These are phyloP conservation scores for Polychaeton citri DNA, from an alignment of 2,329 filamentous ascomycete genomes.

Conservation along the genomic window DNA sequence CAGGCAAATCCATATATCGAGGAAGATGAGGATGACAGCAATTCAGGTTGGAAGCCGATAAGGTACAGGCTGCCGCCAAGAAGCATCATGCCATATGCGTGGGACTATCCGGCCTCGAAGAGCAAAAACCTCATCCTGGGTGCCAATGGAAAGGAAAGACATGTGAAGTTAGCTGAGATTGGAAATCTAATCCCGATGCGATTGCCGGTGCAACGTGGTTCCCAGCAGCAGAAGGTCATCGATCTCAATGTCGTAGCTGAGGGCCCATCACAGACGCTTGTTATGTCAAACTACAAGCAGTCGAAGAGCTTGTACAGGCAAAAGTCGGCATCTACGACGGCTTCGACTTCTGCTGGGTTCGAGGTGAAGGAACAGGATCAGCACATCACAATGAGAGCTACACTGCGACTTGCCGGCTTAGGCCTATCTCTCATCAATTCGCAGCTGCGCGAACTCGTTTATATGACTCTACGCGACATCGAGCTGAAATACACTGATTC, in stretches of 20 bases:
- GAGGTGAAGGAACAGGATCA: constrained; percentile 90
- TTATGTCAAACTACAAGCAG: constrained; percentile 83
- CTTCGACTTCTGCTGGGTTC: constrained; percentile 57
- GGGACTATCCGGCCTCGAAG: constrained; percentile 98
- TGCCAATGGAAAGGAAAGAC: constrained; percentile 66
- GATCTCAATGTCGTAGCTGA: constrained; percentile 94
- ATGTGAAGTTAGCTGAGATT: constrained; percentile 92
- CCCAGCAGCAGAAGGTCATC: constrained; percentile 65
- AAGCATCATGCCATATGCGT: constrained; percentile 98
- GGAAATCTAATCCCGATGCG: constrained; percentile 94
- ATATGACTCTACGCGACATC: constrained; percentile 83
- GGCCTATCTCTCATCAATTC: constrained; percentile 89
- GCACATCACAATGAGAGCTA: constrained; percentile 75
- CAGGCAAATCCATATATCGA: constrained; percentile 88
- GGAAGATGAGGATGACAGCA: constrained; percentile 71
- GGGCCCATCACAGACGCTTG: constrained; percentile 86
- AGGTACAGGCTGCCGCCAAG: constrained; percentile 81
- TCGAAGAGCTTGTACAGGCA: constrained; percentile 85
- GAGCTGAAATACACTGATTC: constrained; percentile 87
- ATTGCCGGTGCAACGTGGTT: constrained; percentile 50
- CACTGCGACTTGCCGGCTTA: constrained; percentile 76
- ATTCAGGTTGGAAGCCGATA: constrained; percentile 82
- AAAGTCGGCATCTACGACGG: constrained; percentile 41
- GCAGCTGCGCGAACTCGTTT: constrained; percentile 82
- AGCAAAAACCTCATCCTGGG: constrained; percentile 82